Percentiles rank a stretch among this genome's conserved stretches.
Conservation (phyloP, 169 alveolate species). For the Plasmodium blacklocki region DNA sequence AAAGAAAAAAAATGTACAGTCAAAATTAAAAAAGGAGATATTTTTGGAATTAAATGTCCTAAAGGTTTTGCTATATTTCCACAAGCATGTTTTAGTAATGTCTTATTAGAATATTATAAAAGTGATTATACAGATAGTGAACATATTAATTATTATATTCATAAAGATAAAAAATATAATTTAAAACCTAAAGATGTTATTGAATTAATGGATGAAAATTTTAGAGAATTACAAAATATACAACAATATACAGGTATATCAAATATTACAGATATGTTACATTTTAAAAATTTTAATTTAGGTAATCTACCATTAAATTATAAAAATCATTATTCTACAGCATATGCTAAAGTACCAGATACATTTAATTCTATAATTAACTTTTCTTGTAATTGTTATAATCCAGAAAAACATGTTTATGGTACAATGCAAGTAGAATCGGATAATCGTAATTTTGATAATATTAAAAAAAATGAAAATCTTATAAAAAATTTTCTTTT, state of each 20-base stretch:
- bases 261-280: slow-evolving; percentile 42
- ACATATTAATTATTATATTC: slow-evolving; percentile 18
- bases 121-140: slow-evolving; percentile 2
- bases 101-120: slow-evolving; percentile 42
- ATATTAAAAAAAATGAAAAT: not conserved
- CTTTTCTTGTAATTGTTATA: slow-evolving; percentile 60
- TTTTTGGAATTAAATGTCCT: slow-evolving; percentile 65
- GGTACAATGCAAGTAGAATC: slow-evolving; percentile 40
- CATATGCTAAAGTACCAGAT: slow-evolving; percentile 42
- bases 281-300: slow-evolving; percentile 47
- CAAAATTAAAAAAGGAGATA: slow-evolving; percentile 41
- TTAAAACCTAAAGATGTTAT: slow-evolving; percentile 16
- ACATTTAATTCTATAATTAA: slow-evolving; percentile 10
- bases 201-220: slow-evolving; percentile 15
- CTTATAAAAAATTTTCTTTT: not conserved
- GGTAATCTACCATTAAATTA: slow-evolving; percentile 30
- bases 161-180: not conserved
- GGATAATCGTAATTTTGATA: slow-evolving; percentile 11
- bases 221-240: slow-evolving; percentile 10
- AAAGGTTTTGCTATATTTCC: slow-evolving; percentile 54
- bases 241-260: slow-evolving; percentile 13
- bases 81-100: slow-evolving; percentile 38
- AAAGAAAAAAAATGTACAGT: slow-evolving; percentile 36
- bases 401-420: slow-evolving; percentile 32
- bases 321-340: slow-evolving; percentile 13